Evolutionary conservation across 2,329 filamentous ascomycete genomes (phyloP).

Genomic region (Myriosclerotinia duriaeana): DNA sequence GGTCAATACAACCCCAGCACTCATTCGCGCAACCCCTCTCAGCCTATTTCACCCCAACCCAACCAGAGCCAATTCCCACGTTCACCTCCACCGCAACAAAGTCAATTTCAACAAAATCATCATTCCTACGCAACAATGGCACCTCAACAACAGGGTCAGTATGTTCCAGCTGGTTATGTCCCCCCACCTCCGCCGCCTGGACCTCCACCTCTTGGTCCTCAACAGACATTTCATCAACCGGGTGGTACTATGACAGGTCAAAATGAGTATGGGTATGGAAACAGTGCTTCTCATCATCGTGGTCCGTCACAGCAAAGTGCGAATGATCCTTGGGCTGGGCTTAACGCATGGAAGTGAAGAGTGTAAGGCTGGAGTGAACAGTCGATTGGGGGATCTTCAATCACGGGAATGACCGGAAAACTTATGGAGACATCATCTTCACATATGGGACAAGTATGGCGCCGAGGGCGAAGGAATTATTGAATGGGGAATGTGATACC

Average conservation of each 20-base stretch:
- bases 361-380: not conserved
- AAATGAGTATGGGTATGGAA: conserved; percentile 54
- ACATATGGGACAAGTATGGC: not conserved
- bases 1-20: conserved; percentile 46
- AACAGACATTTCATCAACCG: conserved; percentile 50
- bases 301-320: conserved; percentile 38
- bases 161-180: conserved; percentile 62
- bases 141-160: conserved; percentile 44
- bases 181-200: conserved; percentile 67
- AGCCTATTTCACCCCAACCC: conserved; percentile 41
- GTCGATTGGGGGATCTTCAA: conserved; percentile 1
- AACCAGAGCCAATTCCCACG: conserved; percentile 49
- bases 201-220: conserved; percentile 53
- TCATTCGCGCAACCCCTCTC: conserved; percentile 39
- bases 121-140: conserved; percentile 37
- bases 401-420: conserved; percentile 9
- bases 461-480: conserved; percentile 17
- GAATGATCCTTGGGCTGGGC: conserved; percentile 67
- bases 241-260: conserved; percentile 50
- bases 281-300: conserved; percentile 41
- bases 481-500: conserved; percentile 14
- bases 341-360: conserved; percentile 43
- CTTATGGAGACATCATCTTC: conserved; percentile 6
- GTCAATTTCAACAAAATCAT: conserved; percentile 37
- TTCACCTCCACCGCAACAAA: conserved; percentile 65